Evolutionary conservation across 306 rosid species (phyloP).

Genomic region (Trichosanthes cucumerina): DNA sequence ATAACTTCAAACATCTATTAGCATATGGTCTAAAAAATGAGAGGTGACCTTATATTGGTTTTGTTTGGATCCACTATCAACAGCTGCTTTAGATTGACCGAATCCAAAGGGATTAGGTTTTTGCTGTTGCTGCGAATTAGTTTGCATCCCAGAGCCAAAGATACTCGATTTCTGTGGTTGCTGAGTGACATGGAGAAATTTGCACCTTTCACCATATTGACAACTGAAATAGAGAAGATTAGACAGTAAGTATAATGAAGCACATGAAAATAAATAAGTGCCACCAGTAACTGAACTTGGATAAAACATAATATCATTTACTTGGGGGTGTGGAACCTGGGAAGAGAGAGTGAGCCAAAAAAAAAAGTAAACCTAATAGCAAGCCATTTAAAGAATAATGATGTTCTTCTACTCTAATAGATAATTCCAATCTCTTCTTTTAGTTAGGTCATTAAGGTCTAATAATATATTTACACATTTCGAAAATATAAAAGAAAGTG

Average conservation of each 20-base stretch:
- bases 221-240: constrained; percentile 39
- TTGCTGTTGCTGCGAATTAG: constrained; percentile 30
- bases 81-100: constrained; percentile 21
- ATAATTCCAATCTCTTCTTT: neutral
- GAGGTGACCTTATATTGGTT: constrained; percentile 48
- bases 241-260: neutral
- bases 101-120: constrained; percentile 75
- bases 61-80: constrained; percentile 30
- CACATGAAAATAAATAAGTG: neutral
- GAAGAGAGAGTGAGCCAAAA: neutral
- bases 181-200: constrained; percentile 37
- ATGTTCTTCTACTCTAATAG: neutral
- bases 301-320: neutral
- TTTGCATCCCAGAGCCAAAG: constrained; percentile 38
- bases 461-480: neutral
- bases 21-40: neutral
- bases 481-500: neutral
- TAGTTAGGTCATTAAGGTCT: neutral
- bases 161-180: constrained; percentile 37
- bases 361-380: neutral
- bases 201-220: constrained; percentile 63
- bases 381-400: neutral
- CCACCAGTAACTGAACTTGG: neutral
- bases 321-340: neutral
- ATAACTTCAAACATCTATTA: neutral